Evolutionary conservation across 2,329 filamentous ascomycete genomes (phyloP).

Genomic region (Zymoseptoria crescenta): DNA sequence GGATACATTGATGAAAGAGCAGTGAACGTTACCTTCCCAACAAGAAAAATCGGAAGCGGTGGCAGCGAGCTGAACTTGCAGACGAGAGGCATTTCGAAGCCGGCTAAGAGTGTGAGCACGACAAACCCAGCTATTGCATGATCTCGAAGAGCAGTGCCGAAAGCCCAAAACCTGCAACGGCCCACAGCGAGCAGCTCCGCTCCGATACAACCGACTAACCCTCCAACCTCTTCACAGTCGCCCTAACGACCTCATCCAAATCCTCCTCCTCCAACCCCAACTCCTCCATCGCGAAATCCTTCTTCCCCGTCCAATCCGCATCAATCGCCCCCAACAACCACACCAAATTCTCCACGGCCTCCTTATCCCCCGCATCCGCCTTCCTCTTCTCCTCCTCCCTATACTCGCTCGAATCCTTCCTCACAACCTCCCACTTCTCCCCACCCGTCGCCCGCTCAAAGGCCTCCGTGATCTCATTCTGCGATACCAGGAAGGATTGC

Average conservation of each 20-base stretch:
- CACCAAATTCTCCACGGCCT: conserved; percentile 26
- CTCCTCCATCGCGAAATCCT: conserved; percentile 35
- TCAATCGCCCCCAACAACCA: conserved; percentile 26
- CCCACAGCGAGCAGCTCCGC: background rate
- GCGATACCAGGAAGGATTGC: conserved; percentile 50
- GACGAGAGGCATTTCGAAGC: background rate
- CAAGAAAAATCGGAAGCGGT: too few species aligned
- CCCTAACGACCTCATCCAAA: conserved; percentile 32
- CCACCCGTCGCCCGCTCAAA: conserved; percentile 46
- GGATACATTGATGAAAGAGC: background rate
- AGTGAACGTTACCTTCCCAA: background rate
- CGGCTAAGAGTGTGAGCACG: background rate
- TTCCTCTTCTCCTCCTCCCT: conserved; percentile 28
- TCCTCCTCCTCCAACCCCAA: conserved; percentile 36
- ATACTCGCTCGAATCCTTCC: conserved; percentile 28
- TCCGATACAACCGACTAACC: background rate
- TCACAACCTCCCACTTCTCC: conserved; percentile 43
- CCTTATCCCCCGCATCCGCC: conserved; percentile 30
- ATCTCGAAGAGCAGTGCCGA: background rate
- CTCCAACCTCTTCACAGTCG: conserved; percentile 21
- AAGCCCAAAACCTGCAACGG: background rate
- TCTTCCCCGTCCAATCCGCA: conserved; percentile 27
- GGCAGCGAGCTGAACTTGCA: too few species aligned
- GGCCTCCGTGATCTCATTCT: conserved; percentile 49
- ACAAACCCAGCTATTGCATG: background rate